Conservation (phyloP, 768 basidiomycete genomes). For the Obba rivulosa region DNA sequence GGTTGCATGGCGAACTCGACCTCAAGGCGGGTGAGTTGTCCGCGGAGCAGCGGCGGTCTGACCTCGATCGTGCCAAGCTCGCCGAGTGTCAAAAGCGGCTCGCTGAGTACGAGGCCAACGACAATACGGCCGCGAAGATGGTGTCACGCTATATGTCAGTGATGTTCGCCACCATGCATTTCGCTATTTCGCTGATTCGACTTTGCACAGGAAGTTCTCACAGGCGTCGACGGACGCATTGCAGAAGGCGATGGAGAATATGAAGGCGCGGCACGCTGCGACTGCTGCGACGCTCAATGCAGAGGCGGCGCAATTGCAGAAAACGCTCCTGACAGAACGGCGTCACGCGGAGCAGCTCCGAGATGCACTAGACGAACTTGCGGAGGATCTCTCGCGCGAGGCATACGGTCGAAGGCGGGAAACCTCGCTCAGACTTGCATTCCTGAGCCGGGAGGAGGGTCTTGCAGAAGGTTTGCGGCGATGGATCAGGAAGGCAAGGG, state of each 20-base stretch:
- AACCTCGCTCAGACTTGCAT: constrained; percentile 54
- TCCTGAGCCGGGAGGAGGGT: constrained; percentile 62
- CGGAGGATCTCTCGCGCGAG: constrained; percentile 66
- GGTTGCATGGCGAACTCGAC: constrained; percentile 41
- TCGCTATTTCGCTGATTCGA: neutral
- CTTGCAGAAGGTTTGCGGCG: constrained; percentile 47
- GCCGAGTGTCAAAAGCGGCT: constrained; percentile 45
- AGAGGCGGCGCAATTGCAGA: constrained; percentile 41
- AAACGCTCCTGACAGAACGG: constrained; percentile 39
- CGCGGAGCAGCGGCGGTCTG: constrained; percentile 38
- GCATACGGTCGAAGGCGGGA: constrained; percentile 70
- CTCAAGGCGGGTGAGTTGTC: constrained; percentile 36
- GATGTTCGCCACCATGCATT: neutral
- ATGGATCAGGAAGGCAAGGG: constrained; percentile 50
- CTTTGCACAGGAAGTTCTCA: constrained; percentile 65
- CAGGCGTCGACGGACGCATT: constrained; percentile 66
- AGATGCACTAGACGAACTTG: constrained; percentile 59
- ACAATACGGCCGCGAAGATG: constrained; percentile 75
- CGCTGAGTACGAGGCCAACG: constrained; percentile 54
- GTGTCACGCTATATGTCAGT: constrained; percentile 81
- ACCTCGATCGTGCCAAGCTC: constrained; percentile 40
- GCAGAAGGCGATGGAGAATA: constrained; percentile 51
- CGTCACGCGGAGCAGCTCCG: constrained; percentile 46
- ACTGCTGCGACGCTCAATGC: constrained; percentile 52
- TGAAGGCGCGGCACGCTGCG: constrained; percentile 58